A percentile compares a stretch with the other conserved stretches of the same genome.
Conservation (phyloP, 208 protist genomes). For the Acanthamoeba castellanii region DNA sequence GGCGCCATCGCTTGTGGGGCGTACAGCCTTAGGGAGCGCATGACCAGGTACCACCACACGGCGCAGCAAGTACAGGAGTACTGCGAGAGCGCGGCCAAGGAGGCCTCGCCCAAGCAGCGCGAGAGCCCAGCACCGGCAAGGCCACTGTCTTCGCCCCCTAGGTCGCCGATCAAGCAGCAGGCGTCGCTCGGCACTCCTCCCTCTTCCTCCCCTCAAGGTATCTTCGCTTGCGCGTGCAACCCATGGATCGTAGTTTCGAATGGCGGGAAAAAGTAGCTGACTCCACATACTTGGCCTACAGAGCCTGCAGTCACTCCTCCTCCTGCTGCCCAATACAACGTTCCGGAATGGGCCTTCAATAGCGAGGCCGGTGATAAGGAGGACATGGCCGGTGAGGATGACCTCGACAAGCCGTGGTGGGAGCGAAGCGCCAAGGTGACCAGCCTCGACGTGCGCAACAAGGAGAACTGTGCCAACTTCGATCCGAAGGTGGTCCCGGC, state of each 20-base stretch:
- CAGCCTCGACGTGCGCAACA: neutral
- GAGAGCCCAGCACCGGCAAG: neutral
- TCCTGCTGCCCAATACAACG: neutral
- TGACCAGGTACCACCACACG: neutral
- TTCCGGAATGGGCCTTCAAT: neutral
- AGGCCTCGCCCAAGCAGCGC: neutral
- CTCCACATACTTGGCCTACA: neutral
- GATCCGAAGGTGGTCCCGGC: neutral
- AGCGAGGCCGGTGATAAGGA: neutral
- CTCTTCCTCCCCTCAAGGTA: neutral
- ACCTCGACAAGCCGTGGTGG: slow-evolving; percentile 2
- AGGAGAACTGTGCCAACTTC: slow-evolving; percentile 5
- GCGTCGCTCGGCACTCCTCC: neutral
- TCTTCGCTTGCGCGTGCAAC: no score
- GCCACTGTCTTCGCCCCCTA: neutral
- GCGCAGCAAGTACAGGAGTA: neutral
- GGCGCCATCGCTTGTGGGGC: neutral
- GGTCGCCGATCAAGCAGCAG: neutral
- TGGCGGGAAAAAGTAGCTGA: no score
- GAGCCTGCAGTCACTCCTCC: neutral
- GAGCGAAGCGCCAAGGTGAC: neutral
- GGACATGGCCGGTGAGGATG: neutral
- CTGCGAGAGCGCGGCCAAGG: neutral
- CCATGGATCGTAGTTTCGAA: no score
- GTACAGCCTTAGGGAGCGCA: neutral